Conservation (phyloP, 176 grass and related monocot genomes). For the bread wheat (Triticum aestivum) region IWGSC_CS_RefSeq_v2.1 NC_057800.1:594404953-594405452, state of each 20-base stretch:
- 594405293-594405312: slow-evolving; percentile 15
- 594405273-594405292: neutral
- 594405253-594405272: no score
- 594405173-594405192: neutral
- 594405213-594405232: neutral
- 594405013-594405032: neutral
- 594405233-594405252: no score
- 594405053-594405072: neutral
- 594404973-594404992: slow-evolving; percentile 42
- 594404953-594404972: slow-evolving; percentile 2
- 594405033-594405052: neutral
- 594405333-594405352: slow-evolving; percentile 7
- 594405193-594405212: neutral
- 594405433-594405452: no score
- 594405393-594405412: slow-evolving; percentile 43
- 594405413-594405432: neutral
- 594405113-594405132: neutral
- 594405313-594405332: slow-evolving; percentile 1
- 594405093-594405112: neutral
- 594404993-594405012: neutral
- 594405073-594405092: neutral
- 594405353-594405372: slow-evolving; percentile 7
- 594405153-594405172: neutral
- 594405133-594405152: neutral
- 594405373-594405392: slow-evolving; percentile 13